These are phyloP conservation scores for Neurospora intermedia DNA, from an alignment of 495 filamentous ascomycete genomes.

Conservation along the genomic window DNA sequence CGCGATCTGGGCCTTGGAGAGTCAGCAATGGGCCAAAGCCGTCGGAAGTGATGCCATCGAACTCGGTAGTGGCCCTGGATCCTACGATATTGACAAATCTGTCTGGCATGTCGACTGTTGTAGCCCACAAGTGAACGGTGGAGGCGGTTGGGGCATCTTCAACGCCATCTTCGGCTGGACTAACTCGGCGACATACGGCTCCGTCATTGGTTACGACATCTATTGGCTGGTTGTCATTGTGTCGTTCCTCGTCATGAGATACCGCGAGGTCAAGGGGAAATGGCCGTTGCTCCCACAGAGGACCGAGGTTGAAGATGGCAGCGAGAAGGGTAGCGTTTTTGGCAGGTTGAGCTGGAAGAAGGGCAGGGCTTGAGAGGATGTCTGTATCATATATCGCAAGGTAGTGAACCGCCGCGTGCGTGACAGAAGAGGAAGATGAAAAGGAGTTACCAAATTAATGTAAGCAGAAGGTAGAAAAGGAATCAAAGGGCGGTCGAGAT, in stretches of 20 bases:
- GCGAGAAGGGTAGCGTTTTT: background rate
- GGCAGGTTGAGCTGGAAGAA: background rate
- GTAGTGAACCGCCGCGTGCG: background rate
- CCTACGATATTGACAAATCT: conserved; percentile 72
- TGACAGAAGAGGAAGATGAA: background rate
- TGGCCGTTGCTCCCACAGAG: conserved; percentile 48
- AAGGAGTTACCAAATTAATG: background rate
- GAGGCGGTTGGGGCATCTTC: conserved; percentile 84
- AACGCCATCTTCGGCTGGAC: conserved; percentile 77
- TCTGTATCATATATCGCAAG: background rate
- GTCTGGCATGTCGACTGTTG: conserved; percentile 96
- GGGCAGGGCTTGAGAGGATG: background rate
- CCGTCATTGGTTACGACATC: conserved; percentile 77
- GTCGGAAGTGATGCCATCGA: conserved; percentile 68
- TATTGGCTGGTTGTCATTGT: conserved; percentile 69
- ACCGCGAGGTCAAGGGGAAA: conserved; percentile 55
- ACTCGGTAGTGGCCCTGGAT: conserved; percentile 66
- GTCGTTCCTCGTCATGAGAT: conserved; percentile 51
- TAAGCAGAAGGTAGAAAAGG: background rate
- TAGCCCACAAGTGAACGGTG: conserved; percentile 57
- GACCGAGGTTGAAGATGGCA: background rate
- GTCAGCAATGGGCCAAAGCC: conserved; percentile 50
- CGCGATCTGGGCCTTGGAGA: conserved; percentile 62
- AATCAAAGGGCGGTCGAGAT: background rate
- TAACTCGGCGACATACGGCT: conserved; percentile 78